Conservation (phyloP, 1,284 basidiomycete species). For the Melampsora americana region DNA sequence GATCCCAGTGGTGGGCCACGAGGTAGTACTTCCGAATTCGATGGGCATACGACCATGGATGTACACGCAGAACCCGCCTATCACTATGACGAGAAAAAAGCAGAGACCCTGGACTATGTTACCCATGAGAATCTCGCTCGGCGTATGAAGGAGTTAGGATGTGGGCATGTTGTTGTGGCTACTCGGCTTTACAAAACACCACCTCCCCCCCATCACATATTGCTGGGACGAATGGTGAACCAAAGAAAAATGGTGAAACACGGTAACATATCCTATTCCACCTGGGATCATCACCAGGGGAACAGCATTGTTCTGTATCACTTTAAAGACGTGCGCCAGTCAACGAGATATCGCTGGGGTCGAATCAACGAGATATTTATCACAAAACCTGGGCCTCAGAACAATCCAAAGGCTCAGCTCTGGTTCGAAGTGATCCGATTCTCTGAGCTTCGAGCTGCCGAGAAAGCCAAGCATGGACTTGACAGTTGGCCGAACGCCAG, state of each 20-base stretch:
- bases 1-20: not conserved
- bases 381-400: not conserved
- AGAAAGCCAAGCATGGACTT: constrained; percentile 21
- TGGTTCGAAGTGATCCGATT: constrained; percentile 22
- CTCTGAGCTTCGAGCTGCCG: constrained; percentile 2
- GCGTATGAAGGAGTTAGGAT: constrained; percentile 1
- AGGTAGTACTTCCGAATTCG: not conserved
- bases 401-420: constrained; percentile 10
- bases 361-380: constrained; percentile 33
- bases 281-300: constrained; percentile 17
- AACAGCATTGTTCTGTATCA: constrained; percentile 23
- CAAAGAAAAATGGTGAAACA: constrained; percentile 5
- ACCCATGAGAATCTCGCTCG: constrained; percentile 8
- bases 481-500: constrained; percentile 17
- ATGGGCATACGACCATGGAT: not conserved
- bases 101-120: constrained; percentile 12
- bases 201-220: not conserved
- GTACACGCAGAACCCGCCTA: not conserved
- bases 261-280: not conserved
- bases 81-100: constrained; percentile 4
- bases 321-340: not conserved
- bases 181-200: constrained; percentile 12
- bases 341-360: not conserved
- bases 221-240: not conserved
- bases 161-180: constrained; percentile 2